These are phyloP conservation scores for Nematodospora valgi DNA, from an alignment of 805 yeast species.

Conservation along the genomic window DNA sequence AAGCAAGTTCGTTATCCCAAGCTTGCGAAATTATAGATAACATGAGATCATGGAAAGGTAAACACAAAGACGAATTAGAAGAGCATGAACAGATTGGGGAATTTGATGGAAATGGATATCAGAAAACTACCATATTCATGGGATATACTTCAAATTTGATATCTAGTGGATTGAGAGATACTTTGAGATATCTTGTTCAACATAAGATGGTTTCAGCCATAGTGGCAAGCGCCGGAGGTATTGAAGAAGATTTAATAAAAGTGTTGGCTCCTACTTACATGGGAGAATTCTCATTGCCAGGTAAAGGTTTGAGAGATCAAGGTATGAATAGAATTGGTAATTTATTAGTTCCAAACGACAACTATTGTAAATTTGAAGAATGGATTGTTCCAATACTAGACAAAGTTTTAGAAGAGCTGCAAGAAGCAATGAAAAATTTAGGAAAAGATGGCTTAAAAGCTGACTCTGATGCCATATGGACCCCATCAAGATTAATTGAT, in stretches of 20 bases:
- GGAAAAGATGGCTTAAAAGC: constrained; percentile 62
- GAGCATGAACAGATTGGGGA: constrained; percentile 63
- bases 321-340: constrained; percentile 99
- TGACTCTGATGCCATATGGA: constrained; percentile 70
- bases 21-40: constrained; percentile 92
- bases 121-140: constrained; percentile 85
- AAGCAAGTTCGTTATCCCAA: constrained; percentile 78
- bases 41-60: constrained; percentile 94
- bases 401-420: constrained; percentile 84
- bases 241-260: constrained; percentile 95
- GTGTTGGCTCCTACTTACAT: constrained; percentile 94
- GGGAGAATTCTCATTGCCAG: constrained; percentile 86
- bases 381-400: constrained; percentile 97
- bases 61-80: constrained; percentile 60
- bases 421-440: constrained; percentile 47
- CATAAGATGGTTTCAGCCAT: constrained; percentile 92
- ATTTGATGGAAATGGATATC: constrained; percentile 73
- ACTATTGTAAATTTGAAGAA: constrained; percentile 95
- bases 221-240: constrained; percentile 97
- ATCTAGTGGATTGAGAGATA: constrained; percentile 90
- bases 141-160: constrained; percentile 97
- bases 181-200: constrained; percentile 84
- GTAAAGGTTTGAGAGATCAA: constrained; percentile 79
- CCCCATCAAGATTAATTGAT: constrained; percentile 90
- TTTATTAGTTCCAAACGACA: constrained; percentile 94